phyloP scores from a whole-genome alignment of 2,329 filamentous ascomycete species.

The Fusarium newnesense region DNA sequence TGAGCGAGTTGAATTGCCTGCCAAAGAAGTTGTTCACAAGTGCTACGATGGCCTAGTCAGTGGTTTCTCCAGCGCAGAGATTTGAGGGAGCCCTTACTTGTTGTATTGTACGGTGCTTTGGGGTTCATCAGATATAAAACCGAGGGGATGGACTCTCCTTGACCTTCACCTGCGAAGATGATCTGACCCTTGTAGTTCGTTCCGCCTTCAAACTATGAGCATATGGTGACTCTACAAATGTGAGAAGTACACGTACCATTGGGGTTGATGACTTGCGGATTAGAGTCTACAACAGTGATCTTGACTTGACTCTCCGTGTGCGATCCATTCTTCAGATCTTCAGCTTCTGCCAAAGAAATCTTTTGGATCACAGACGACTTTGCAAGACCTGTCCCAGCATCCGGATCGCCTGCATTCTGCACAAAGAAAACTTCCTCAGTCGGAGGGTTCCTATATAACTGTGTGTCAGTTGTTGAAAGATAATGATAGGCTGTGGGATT shows the following conservation, averaged over 20 bases:
- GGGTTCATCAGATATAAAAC: conserved; percentile 44
- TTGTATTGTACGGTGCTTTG: conserved; percentile 60
- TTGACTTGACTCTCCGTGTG: conserved; percentile 49
- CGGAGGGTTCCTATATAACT: conserved; percentile 46
- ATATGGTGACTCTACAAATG: fast-evolving
- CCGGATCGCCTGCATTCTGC: conserved; percentile 60
- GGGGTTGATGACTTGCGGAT: conserved; percentile 59
- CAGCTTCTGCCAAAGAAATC: conserved; percentile 57
- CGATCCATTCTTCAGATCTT: conserved; percentile 36
- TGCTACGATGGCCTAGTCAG: conserved; percentile 40
- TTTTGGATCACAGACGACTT: conserved; percentile 64
- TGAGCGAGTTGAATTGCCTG: conserved; percentile 68
- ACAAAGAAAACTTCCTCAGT: conserved; percentile 66
- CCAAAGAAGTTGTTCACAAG: conserved; percentile 70
- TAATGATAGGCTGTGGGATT: fast-evolving
- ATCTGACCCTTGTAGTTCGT: conserved; percentile 62
- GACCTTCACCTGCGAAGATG: conserved; percentile 61
- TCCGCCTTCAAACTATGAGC: conserved; percentile 49
- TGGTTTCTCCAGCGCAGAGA: fast-evolving
- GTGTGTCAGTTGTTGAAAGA: neutral
- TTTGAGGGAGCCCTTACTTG: conserved; percentile 44
- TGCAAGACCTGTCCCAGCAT: conserved; percentile 60
- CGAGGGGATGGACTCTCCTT: conserved; percentile 51
- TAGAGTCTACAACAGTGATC: conserved; percentile 54
- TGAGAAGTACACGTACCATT: conserved; percentile 52